A percentile compares a stretch with the other conserved stretches of the same genome.
Evolutionary conservation across 805 yeast genomes (phyloP).

Genomic region (Candida vartiovaarae): DNA sequence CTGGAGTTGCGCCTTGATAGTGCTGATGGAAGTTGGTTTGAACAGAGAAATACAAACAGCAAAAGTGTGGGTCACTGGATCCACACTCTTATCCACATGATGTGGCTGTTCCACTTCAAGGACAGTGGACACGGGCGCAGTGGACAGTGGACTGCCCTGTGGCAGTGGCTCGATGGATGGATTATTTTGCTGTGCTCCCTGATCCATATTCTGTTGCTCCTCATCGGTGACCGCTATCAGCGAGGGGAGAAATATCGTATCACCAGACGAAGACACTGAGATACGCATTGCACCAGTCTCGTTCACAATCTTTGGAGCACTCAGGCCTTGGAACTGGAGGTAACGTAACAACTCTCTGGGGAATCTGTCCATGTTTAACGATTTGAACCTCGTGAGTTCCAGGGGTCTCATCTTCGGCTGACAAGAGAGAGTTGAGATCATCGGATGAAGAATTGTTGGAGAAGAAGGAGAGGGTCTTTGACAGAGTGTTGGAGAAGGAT

Average conservation of each 20-base stretch:
- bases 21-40: conserved; percentile 32
- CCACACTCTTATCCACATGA: conserved; percentile 25
- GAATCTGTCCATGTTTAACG: conserved; percentile 17
- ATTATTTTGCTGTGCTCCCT: conserved; percentile 1
- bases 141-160: background rate
- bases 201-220: conserved; percentile 9
- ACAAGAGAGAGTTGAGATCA: conserved; percentile 10
- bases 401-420: conserved; percentile 4
- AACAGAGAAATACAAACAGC: conserved; percentile 42
- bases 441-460: conserved; percentile 10
- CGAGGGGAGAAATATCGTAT: conserved; percentile 24
- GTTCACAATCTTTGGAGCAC: conserved; percentile 14
- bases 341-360: conserved; percentile 13
- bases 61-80: conserved; percentile 42
- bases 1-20: conserved; percentile 35
- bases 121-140: background rate
- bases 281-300: conserved; percentile 13
- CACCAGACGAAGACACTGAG: conserved; percentile 28
- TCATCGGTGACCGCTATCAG: conserved; percentile 8
- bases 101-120: conserved; percentile 32
- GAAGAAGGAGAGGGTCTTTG: conserved; percentile 15
- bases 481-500: conserved; percentile 8
- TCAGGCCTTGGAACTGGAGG: conserved; percentile 16
- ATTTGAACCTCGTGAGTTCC: conserved; percentile 15
- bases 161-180: conserved; percentile 2